Evolutionary conservation across 305 asterid genomes (phyloP).

Genomic region (Fraxinus platypoda): DNA sequence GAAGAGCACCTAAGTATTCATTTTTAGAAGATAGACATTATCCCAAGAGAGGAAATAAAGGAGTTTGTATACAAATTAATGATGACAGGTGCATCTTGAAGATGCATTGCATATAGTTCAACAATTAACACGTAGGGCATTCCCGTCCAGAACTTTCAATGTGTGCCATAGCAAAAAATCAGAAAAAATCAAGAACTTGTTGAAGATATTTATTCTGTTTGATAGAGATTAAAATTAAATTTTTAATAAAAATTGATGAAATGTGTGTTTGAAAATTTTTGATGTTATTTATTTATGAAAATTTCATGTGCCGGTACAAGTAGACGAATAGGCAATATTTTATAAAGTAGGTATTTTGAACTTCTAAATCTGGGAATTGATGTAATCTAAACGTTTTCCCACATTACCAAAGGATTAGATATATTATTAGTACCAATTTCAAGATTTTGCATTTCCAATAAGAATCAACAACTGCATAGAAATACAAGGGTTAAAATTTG

Average conservation of each 20-base stretch:
- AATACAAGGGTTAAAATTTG: slow-evolving; percentile 15
- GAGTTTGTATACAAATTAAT: neutral
- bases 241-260: no score
- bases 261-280: no score
- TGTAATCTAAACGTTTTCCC: slow-evolving; percentile 10
- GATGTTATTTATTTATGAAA: neutral
- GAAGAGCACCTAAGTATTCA: neutral
- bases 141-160: neutral
- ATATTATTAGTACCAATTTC: slow-evolving; percentile 3
- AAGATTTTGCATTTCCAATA: slow-evolving; percentile 32
- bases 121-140: neutral
- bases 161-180: neutral
- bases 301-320: neutral
- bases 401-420: slow-evolving; percentile 13
- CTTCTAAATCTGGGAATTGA: slow-evolving; percentile 14
- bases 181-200: neutral
- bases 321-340: neutral
- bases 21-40: neutral
- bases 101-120: neutral
- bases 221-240: no score
- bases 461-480: slow-evolving; percentile 25
- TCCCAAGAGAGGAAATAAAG: neutral
- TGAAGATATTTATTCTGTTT: neutral
- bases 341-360: neutral
- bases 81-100: neutral